Evolutionary conservation across 1,139 yeast species (phyloP), one percentile per base, ranked within the genome.

Genomic region (Nakaseomyces uthaithaninus): DNA sequence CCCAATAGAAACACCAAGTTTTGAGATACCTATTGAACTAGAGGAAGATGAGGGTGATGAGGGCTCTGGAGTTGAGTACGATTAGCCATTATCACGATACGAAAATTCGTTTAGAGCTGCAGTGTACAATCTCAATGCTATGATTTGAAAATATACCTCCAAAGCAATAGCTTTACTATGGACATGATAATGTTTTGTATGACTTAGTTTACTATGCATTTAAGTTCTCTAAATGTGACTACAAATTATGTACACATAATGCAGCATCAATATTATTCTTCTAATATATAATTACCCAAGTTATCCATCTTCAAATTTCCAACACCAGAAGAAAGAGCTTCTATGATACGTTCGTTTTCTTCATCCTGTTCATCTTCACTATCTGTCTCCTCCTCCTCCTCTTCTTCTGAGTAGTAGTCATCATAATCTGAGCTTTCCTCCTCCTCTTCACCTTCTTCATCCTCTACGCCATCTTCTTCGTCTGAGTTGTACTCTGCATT

Each of bases 231-330:
- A n/a, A n/a, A n/a, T n/a, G n/a, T n/a, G n/a, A n/a, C n/a, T n/a
- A n/a, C n/a, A n/a, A n/a, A n/a, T n/a, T 42, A 17, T 27, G 16
- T 27, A 34, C 5, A 35, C 19, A 10, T 27, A 14, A 10, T 28
- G 11, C n/a, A 28, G 2, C 15, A 27, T 27, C 17, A 28, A 17
- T 5, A 4, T 42, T 41, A 48, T n/a, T 60, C 59, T 27, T 80
- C 86, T 38, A 83, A 60, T 27, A 82, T 78, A 57, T 82, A 83
- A 58, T 84, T 84, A 35, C 94, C 94, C 41, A 84, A 61, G 51
- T 79, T 80, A 58, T 84, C 94, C 81, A 80, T 79, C 57, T 80
- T 81, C 46, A 84, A 60, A 25, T 75, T 69, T 38, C 71, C 68
- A 4, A 71, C 73, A 15, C 89, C 87, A 8, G 65, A 57, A 8